Evolutionary conservation across 2,329 filamentous ascomycete species (phyloP), one percentile per base, ranked within the genome.

Genomic region (Septoria linicola): DNA sequence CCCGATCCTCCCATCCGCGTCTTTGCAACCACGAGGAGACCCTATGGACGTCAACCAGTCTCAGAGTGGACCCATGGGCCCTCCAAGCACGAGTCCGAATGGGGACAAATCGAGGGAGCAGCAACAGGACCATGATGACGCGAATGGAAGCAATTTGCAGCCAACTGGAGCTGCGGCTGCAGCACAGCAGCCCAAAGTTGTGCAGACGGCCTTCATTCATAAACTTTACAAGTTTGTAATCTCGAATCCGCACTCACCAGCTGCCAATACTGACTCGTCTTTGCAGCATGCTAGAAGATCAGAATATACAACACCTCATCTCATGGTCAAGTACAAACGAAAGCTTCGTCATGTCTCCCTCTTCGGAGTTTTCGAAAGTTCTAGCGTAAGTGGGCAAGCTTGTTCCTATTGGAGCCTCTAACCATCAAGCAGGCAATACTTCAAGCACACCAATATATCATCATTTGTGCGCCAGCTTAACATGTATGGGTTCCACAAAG

Each of bases 401-500:
- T 8, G 7, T 40, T 6, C 14, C 7, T 10, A 14, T 16, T 16
- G 14, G 10, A 30, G 8, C 47, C 51, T 53, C 61, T 62, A 31
- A 64, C 46, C 31, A 32, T 43, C 13, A 14, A 35, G 40, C 64
- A 96, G 92, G 48, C 90, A 95, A 82, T 99, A 99, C 69, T 99
- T 99, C 71, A 99, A 99, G 67, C 93, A 99, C 70, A 99, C 92
- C 62, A 99, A 99, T 67, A 96, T 97, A 55, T 97, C 93, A 8
- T 97, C 93, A 1, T 99, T 99, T 70, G 93, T 99, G 42, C 84
- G 93, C 41, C 93, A 99, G 73, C 75, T 99, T 43, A 99, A 99
- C 69, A 99, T 99, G 93, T 99, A 99, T 64, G 93, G 93, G 5
- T 99, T 99, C 71, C 93, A 99, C 70, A 99, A 99, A 87, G 91